Evolutionary conservation across 2,329 filamentous ascomycete genomes (phyloP), one percentile per base, ranked within the genome.

Genomic region (Elsinoe arachidis): DNA sequence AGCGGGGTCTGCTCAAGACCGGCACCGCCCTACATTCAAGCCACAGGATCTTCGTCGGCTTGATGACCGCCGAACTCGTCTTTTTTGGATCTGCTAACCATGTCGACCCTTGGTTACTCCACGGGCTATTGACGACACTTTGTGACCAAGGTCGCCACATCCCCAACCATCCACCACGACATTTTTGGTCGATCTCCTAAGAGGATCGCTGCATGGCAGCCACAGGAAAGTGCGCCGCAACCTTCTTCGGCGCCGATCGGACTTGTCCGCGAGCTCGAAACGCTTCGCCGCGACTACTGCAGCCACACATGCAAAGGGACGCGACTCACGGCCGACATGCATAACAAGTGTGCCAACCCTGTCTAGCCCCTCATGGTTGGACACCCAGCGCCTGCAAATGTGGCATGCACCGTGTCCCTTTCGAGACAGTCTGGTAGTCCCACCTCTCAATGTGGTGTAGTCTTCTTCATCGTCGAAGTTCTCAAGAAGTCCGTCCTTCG

Each of bases 311-410:
- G 41, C n/a, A 26, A 19, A 4, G 41, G 19, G 7, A 53, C 49
- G 12, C 49, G 49, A 53, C n/a, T 53, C 49, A 23, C 14, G 34
- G 9, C 34, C 33, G 33, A 34, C 49, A 53, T 53, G 34, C 49
- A 53, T 39, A 53, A 37, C 49, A 53, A 38, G 38, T 34, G 49
- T 53, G 49, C 49, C 49, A 53, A 37, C 49, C 49, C 49, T 53
- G 49, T 53, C 49, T 53, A 53, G 49, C 49, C 49, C 49, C n/a
- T 35, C 34, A 35, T 23, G 49, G 49, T 53, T 34, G 19, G 49
- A 53, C 49, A 53, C 49, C 33, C 49, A 39, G 11, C 9, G 9
- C 19, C 19, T 53, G 49, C 49, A 53, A 30, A 15, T 15, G 19
- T 53, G 17, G 26, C 35, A 39, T n/a, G 49, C 49, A 53, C 15